These are phyloP conservation scores for Iris pallida DNA, from an alignment of 116 monocot genomes.

Conservation along the genomic window DNA sequence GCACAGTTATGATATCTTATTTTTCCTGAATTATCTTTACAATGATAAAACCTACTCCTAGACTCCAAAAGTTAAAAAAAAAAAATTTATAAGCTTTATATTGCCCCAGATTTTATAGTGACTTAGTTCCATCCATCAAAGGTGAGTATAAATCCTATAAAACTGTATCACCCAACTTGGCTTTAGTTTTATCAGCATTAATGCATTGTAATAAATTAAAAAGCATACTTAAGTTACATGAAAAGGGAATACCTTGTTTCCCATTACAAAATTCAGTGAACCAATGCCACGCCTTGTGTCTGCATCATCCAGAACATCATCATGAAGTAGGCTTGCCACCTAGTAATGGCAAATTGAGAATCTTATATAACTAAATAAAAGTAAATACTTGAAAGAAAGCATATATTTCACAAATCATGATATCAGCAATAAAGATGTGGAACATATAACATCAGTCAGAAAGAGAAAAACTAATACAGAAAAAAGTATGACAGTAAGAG, in stretches of 20 bases:
- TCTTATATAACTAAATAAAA: neutral
- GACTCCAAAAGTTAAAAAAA: too few species aligned
- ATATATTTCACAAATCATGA: neutral
- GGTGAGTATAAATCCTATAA: too few species aligned
- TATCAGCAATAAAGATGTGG: neutral
- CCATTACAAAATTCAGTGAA: slow-evolving; percentile 93
- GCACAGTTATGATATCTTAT: too few species aligned
- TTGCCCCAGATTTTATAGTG: too few species aligned
- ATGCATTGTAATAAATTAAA: neutral
- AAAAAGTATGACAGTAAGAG: neutral
- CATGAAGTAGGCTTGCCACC: slow-evolving; percentile 98
- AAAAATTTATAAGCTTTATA: too few species aligned
- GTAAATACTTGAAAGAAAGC: neutral
- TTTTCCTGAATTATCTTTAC: too few species aligned
- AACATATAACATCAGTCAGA: neutral
- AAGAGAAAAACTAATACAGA: slow-evolving; percentile 1
- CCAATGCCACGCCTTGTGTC: slow-evolving; percentile 85
- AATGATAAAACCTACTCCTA: too few species aligned
- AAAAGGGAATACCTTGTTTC: slow-evolving; percentile 65
- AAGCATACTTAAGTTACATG: neutral
- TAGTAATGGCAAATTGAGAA: slow-evolving; percentile 16
- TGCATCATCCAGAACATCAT: slow-evolving; percentile 98
- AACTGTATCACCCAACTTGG: too few species aligned
- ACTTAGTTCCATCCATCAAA: too few species aligned
- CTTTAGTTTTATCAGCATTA: neutral